These are phyloP conservation scores for Clarireedia monteithiana DNA, from an alignment of 2,329 filamentous ascomycete genomes.

Conservation along the genomic window DNA sequence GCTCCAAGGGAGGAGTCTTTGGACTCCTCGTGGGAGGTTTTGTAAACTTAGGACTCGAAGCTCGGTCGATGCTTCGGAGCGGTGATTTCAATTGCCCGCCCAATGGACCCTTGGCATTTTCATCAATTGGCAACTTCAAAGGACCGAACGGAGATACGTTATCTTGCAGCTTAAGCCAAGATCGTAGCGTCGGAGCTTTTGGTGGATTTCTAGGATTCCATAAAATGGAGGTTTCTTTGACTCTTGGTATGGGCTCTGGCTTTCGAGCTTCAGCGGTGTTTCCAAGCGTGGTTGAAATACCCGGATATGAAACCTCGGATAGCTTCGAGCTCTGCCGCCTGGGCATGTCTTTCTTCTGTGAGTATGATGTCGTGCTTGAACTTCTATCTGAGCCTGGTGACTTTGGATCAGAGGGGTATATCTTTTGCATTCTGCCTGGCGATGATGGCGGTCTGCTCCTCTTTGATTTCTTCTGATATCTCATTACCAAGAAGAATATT, in stretches of 20 bases:
- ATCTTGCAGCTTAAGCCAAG: conserved; percentile 22
- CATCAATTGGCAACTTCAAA: conserved; percentile 18
- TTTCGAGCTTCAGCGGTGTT: neutral
- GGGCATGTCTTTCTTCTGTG: neutral
- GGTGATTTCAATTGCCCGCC: conserved; percentile 23
- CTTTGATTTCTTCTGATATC: conserved; percentile 21
- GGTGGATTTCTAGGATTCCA: conserved; percentile 24
- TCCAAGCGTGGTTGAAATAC: neutral
- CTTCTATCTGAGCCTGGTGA: neutral
- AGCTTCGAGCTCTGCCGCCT: neutral
- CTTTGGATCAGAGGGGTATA: neutral
- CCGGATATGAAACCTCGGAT: neutral
- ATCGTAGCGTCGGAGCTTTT: conserved; percentile 18
- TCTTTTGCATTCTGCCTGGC: neutral
- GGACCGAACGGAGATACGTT: conserved; percentile 20
- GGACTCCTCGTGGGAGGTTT: neutral
- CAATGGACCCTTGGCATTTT: conserved; percentile 14
- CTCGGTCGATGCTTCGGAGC: neutral
- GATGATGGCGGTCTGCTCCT: neutral
- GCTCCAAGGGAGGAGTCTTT: neutral
- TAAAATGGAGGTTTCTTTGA: conserved; percentile 20
- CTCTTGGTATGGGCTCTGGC: neutral
- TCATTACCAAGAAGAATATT: conserved; percentile 31
- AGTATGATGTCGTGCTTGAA: neutral
- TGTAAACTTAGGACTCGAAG: neutral